These are phyloP conservation scores for Annona squamosa DNA, from an alignment of 164 flowering plant species.

Conservation along the genomic window DNA sequence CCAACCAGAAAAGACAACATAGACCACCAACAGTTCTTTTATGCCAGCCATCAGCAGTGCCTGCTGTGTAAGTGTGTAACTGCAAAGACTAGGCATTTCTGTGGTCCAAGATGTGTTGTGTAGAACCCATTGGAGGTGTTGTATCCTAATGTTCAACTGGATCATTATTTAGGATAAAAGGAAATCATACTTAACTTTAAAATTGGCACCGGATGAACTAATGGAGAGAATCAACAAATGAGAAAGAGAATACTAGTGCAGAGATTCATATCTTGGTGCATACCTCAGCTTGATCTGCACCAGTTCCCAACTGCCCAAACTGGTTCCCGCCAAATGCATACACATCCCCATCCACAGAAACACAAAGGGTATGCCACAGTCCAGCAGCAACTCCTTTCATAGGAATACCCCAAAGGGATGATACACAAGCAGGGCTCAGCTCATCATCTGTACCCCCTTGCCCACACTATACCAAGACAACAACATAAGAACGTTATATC, in stretches of 20 bases:
- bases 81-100: too few species aligned
- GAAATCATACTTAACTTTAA: too few species aligned
- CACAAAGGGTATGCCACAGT: slow-evolving; percentile 91
- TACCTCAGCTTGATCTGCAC: slow-evolving; percentile 94
- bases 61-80: too few species aligned
- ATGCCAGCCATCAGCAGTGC: too few species aligned
- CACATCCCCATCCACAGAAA: slow-evolving; percentile 82
- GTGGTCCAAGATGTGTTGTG: too few species aligned
- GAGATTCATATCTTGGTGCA: not conserved
- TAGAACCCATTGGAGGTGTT: too few species aligned
- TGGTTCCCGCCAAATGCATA: slow-evolving; percentile 98
- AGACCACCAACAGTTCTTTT: too few species aligned
- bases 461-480: slow-evolving; percentile 63
- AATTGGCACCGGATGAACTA: too few species aligned
- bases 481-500: not conserved
- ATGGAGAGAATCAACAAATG: too few species aligned
- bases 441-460: slow-evolving; percentile 97
- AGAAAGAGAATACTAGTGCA: not conserved
- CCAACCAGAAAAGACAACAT: too few species aligned
- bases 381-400: slow-evolving; percentile 77
- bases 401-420: slow-evolving; percentile 73
- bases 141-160: too few species aligned
- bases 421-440: slow-evolving; percentile 75
- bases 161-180: too few species aligned
- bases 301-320: slow-evolving; percentile 98